Percentiles rank a stretch among this genome's conserved stretches.
Conservation (phyloP, 164 flowering plant genomes). For the Aristolochia fimbriata region DNA sequence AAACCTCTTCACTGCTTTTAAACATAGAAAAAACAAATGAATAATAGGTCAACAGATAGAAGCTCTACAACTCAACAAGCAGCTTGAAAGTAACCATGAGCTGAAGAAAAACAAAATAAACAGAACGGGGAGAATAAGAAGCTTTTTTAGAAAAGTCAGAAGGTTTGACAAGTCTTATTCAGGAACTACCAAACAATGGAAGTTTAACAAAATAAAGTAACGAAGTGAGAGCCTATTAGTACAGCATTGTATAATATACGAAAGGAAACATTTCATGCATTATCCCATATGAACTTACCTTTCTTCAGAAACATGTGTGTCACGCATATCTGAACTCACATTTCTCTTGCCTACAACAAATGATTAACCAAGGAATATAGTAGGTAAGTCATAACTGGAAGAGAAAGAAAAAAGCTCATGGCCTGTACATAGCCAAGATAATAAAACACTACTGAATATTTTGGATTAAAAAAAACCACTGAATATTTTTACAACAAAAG, state of each 20-base stretch:
- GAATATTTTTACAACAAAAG: not conserved
- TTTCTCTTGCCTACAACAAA: slow-evolving; percentile 9
- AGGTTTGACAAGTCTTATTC: too few relatives aligned
- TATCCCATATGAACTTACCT: slow-evolving; percentile 26
- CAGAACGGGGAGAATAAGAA: too few relatives aligned
- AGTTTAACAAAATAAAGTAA: not conserved
- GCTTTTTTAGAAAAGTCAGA: too few relatives aligned
- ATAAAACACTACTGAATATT: not conserved
- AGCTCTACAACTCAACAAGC: not conserved
- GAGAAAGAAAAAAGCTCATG: not conserved
- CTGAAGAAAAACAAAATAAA: too few relatives aligned
- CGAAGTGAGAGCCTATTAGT: not conserved
- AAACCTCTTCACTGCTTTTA: slow-evolving; percentile 32
- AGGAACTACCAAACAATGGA: too few relatives aligned
- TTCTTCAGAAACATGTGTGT: slow-evolving; percentile 17
- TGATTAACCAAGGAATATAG: not conserved
- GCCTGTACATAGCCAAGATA: not conserved
- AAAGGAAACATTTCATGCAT: not conserved
- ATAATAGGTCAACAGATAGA: not conserved
- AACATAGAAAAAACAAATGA: not conserved
- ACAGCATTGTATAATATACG: not conserved
- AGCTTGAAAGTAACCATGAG: not conserved
- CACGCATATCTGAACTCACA: slow-evolving; percentile 1
- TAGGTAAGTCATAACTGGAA: not conserved
- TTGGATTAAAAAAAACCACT: too few relatives aligned